Percentiles rank a stretch among this genome's conserved stretches.
Evolutionary conservation across 805 yeast species (phyloP).

Genomic region (Osmozyma mogii): DNA sequence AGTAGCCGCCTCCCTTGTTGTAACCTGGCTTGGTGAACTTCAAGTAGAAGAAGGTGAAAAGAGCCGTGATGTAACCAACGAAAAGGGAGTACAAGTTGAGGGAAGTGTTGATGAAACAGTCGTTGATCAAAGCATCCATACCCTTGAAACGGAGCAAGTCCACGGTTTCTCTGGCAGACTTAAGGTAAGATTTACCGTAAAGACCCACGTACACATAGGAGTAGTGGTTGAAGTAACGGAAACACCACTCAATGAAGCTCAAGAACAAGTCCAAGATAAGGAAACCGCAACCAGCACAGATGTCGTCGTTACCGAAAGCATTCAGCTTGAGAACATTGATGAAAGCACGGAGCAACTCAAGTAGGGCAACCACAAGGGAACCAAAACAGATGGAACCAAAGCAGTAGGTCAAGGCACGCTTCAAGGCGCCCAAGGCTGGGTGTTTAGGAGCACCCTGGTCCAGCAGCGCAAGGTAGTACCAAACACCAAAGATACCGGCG

Average conservation of each 20-base stretch:
- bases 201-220: conserved; percentile 83
- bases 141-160: conserved; percentile 72
- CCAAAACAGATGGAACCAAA: conserved; percentile 91
- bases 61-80: conserved; percentile 53
- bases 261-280: conserved; percentile 52
- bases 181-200: conserved; percentile 71
- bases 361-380: conserved; percentile 59
- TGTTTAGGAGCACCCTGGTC: conserved; percentile 72
- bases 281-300: conserved; percentile 45
- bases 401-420: conserved; percentile 74
- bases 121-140: conserved; percentile 76
- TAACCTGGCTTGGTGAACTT: conserved; percentile 61
- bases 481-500: conserved; percentile 80
- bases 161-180: conserved; percentile 78
- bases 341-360: conserved; percentile 57
- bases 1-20: conserved; percentile 49
- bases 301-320: conserved; percentile 44
- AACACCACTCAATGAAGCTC: conserved; percentile 67
- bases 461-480: conserved; percentile 76
- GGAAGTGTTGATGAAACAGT: conserved; percentile 73
- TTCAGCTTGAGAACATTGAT: conserved; percentile 45
- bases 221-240: conserved; percentile 81
- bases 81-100: conserved; percentile 69
- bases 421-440: conserved; percentile 78
- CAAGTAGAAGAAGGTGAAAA: conserved; percentile 59